Evolutionary conservation across 805 yeast genomes (phyloP), one percentile per base, ranked within the genome.

Genomic region (Metschnikowia chrysomelidarum): DNA sequence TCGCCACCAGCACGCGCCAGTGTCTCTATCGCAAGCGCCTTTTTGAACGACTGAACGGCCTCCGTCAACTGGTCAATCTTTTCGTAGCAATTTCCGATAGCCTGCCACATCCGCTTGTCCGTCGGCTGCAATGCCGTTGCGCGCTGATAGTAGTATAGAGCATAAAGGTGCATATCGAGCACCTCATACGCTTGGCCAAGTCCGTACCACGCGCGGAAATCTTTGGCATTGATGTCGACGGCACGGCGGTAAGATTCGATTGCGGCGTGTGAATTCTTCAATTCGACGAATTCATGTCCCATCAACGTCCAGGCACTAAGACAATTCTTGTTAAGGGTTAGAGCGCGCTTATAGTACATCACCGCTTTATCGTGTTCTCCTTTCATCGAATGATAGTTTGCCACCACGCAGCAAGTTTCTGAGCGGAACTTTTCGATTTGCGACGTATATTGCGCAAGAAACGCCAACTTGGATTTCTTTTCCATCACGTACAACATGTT

Each of bases 221-320:
- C 98, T 53, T 84, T 82, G 28, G 80, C 75, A 53, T 86, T 87
- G 2, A 89, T 81, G 55, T 88, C 96, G 1, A 89, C 91, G 0
- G 98, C 99, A 27, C 95, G 67, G 47, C 98, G 66, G 56, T 93
- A 93, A 40, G 94, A 80, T 64, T 91, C 97, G 36, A 93, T 93
- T 1, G 98, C 98, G 1, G 98, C 98, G 59, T 93, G 96, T 1
- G 96, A 83, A 61, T 93, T 93, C 54, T 91, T 89, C 50, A 93
- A 71, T 57, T 93, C 99, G 11, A 93, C 95, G 64, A 87, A 93
- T 62, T 93, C 99, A 60, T 93, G 99, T 8, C 99, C 99, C 96
- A 93, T 88, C 39, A 93, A 68, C 0, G 98, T 93, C 98, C 98
- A 93, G 0, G 98, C 97, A 44, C 87, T 78, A 13, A 88, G 66